Conservation (phyloP, 768 basidiomycete genomes). For the Russula foetens region DNA sequence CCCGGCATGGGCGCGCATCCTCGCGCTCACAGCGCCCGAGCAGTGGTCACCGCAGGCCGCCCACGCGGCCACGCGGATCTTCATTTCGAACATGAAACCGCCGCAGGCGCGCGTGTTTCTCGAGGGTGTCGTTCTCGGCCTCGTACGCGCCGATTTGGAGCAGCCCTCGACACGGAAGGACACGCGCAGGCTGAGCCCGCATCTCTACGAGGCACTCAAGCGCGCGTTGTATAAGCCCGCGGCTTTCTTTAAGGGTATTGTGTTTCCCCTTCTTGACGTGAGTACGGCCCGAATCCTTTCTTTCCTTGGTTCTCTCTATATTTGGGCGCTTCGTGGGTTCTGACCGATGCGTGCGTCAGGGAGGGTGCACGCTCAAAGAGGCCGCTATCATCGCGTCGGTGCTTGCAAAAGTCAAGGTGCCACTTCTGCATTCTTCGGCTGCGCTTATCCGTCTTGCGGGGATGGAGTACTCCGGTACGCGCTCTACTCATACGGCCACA, state of each 20-base stretch:
- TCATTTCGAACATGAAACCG: constrained; percentile 96
- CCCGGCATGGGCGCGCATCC: constrained; percentile 91
- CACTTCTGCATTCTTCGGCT: constrained; percentile 94
- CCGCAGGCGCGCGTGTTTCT: constrained; percentile 89
- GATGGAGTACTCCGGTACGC: constrained; percentile 89
- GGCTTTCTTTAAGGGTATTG: constrained; percentile 96
- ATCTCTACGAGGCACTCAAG: constrained; percentile 90
- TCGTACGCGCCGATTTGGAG: constrained; percentile 82
- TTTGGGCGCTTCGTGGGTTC: neutral
- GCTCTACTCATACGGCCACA: neutral
- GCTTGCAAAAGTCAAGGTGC: constrained; percentile 82
- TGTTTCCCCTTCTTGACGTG: constrained; percentile 93
- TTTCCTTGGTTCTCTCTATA: too few species aligned
- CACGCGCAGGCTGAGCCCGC: constrained; percentile 85
- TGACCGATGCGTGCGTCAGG: constrained; percentile 30
- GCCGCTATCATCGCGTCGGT: constrained; percentile 92
- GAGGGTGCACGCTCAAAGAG: constrained; percentile 86
- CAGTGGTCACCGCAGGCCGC: constrained; percentile 96
- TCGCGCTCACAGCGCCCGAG: constrained; percentile 87
- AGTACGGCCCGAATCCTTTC: constrained; percentile 22
- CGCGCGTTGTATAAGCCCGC: constrained; percentile 92
- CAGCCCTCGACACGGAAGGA: constrained; percentile 26
- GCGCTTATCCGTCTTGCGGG: constrained; percentile 87
- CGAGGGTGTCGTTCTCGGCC: constrained; percentile 84
- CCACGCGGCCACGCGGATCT: constrained; percentile 87